Conservation (phyloP, 805 yeast genomes). For the Komagataella mondaviorum region DNA sequence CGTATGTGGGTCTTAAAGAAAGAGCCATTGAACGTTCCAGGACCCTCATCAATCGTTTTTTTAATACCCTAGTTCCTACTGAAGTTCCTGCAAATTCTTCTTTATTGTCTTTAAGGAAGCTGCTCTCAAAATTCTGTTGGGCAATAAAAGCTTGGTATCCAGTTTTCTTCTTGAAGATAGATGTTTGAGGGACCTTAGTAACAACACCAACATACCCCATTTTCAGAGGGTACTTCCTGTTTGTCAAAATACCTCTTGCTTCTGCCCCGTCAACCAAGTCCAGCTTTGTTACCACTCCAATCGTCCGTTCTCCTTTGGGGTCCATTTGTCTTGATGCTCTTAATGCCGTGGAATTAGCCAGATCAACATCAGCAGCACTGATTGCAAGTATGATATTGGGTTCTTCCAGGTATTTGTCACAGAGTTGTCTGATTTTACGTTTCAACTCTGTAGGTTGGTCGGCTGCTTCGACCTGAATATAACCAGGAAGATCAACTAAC, state of each 20-base stretch:
- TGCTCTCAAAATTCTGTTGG: conserved; percentile 52
- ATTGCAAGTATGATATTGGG: conserved; percentile 95
- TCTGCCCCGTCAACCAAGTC: conserved; percentile 73
- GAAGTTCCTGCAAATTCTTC: conserved; percentile 47
- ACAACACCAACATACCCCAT: conserved; percentile 99
- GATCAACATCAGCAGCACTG: conserved; percentile 94
- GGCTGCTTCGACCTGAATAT: conserved; percentile 91
- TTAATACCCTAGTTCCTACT: conserved; percentile 63
- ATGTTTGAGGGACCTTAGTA: conserved; percentile 53
- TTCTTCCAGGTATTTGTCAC: conserved; percentile 74
- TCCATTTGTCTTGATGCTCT: conserved; percentile 83
- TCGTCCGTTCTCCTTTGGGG: conserved; percentile 89
- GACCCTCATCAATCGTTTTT: conserved; percentile 72
- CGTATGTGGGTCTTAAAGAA: conserved; percentile 77
- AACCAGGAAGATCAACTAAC: conserved; percentile 92
- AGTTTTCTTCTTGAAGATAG: conserved; percentile 38
- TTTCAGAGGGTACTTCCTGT: conserved; percentile 75
- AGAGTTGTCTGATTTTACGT: conserved; percentile 61
- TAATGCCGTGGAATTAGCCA: conserved; percentile 91
- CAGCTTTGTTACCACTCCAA: conserved; percentile 90
- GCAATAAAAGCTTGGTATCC: conserved; percentile 54
- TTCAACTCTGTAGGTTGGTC: conserved; percentile 87
- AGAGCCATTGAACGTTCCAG: conserved; percentile 85
- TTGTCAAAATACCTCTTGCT: conserved; percentile 57
- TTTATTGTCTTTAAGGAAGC: conserved; percentile 52